Evolutionary conservation across 225 moss, liverwort and hornwort species (phyloP), one percentile per base, ranked within the genome.

Genomic region (Pleurozium schreberi): DNA sequence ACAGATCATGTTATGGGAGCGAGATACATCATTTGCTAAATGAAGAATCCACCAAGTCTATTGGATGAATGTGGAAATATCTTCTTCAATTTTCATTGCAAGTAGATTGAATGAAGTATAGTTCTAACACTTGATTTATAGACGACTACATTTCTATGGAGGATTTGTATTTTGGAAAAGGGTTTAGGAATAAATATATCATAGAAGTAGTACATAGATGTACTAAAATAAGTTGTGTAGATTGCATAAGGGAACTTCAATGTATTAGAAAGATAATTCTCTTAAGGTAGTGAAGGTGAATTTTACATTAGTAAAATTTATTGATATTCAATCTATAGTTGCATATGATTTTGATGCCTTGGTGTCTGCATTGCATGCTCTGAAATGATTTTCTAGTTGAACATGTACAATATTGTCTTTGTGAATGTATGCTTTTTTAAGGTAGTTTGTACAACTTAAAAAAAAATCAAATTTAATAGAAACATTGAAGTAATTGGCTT

Each of bases 201-300:
- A 0, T 33, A 53, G 36, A 50, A 52, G 14, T 16, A 55, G 10
- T 34, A 10, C 5, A 38, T 53, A 14, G 13, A 0, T 36, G 16
- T 79, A 79, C 11, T 38, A 21, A 50, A 36, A 14, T 14, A 22
- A 77, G 3, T 53, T 53, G 14, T 22, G 2, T 36, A 22, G 14
- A 36, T 1, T 36, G 21, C 8, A 36, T 14, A 0, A 1, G 36
- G 14, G 1, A 8, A 52, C 36, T 53, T 8, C 23, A 53, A 23
- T 36, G 14, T 36, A 36, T 77, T 8, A 36, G 9, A 53, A 52
- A 14, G 14, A 36, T 1, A 76, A 5, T 8, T 76, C 5, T 52
- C 34, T 52, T 34, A 10, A 34, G 3, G 21, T 36, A 52, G 14
- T 36, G 5, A 52, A 23, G 5, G 1, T 76, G 9, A 34, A 13